Evolutionary conservation across 78 protist genomes (phyloP), one percentile per base, ranked within the genome.

Genomic region (Dictyostelium firmibasis): DNA sequence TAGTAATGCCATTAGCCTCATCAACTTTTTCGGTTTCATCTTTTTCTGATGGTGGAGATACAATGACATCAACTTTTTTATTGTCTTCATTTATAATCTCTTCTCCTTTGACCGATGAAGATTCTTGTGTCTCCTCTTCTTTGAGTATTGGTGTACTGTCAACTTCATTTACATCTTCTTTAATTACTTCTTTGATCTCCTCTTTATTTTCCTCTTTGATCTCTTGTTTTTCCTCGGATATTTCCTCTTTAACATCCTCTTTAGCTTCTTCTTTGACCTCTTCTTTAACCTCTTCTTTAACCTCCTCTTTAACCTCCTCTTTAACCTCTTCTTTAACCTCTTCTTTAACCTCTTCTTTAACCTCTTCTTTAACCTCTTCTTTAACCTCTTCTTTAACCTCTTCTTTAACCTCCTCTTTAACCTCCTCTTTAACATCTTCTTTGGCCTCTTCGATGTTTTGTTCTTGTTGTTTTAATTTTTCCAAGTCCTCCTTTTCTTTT

Each of bases 401-500:
- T 44, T n/a, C 85, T 50, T 81, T 41, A 38, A 38, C 11, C 29
- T 41, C 83, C 43, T 41, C 83, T 77, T 77, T 35, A 77, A 11
- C 36, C n/a, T 77, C 64, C 43, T 77, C 57, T 41, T 76, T 14
- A 20, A 20, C 2, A 2, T 81, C 43, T 14, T 18, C 41, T 62
- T 84, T 50, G 10, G 29, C 35, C 33, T 67, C n/a, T 33, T 67
- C 27, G 75, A 27, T 25, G 31, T 64, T 67, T 27, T 27, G 18
- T 84, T 70, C 72, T 29, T 41, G 16, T 84, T 84, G 25, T 72
- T 57, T 57, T 67, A 67, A 67, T 67, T 67, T 67, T 67, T 67
- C 75, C 2, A 67, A 67, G 27, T 82, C 75, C 47, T 84, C 41
- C 27, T 41, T 14, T 72, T 70, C 82, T 29, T 41, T 27, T 84